Conservation (phyloP, 2,329 filamentous ascomycete species). For the Aspergillus candidus region DNA sequence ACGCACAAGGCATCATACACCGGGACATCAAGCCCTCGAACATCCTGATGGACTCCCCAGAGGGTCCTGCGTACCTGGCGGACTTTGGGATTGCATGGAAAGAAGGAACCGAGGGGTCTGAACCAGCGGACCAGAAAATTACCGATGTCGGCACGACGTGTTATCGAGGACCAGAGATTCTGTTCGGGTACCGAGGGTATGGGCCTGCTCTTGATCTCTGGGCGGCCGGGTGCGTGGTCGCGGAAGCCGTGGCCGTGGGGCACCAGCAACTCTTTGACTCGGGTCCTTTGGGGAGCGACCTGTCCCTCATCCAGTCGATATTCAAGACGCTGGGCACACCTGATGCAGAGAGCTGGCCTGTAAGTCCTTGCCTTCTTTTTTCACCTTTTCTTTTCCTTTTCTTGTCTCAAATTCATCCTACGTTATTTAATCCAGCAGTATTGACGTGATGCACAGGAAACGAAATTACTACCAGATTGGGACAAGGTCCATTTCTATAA, state of each 20-base stretch:
- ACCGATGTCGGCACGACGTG: slow-evolving; percentile 89
- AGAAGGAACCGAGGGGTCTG: slow-evolving; percentile 51
- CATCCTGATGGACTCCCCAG: slow-evolving; percentile 61
- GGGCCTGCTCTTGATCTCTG: slow-evolving; percentile 74
- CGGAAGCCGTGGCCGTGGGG: slow-evolving; percentile 59
- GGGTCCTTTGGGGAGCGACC: slow-evolving; percentile 83
- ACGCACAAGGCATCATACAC: slow-evolving; percentile 73
- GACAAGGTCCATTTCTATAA: slow-evolving; percentile 74
- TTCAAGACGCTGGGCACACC: slow-evolving; percentile 90
- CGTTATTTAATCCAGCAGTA: background rate
- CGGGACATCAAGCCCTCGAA: slow-evolving; percentile 93
- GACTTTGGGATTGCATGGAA: slow-evolving; percentile 95
- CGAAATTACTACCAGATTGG: slow-evolving; percentile 67
- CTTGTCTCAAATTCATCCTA: too few species aligned
- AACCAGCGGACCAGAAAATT: slow-evolving; percentile 65
- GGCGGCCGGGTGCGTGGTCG: slow-evolving; percentile 77
- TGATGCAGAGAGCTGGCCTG: slow-evolving; percentile 73
- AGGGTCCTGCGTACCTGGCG: slow-evolving; percentile 69
- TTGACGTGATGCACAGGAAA: slow-evolving; percentile 23
- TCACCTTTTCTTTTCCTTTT: background rate
- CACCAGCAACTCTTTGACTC: slow-evolving; percentile 71
- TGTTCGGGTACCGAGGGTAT: slow-evolving; percentile 79
- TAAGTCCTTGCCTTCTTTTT: slow-evolving; percentile 30
- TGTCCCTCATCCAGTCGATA: slow-evolving; percentile 84
- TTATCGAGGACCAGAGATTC: slow-evolving; percentile 82